Base-by-base conservation (phyloP, 129 eudicot species). In the Mikania micrantha region DNA sequence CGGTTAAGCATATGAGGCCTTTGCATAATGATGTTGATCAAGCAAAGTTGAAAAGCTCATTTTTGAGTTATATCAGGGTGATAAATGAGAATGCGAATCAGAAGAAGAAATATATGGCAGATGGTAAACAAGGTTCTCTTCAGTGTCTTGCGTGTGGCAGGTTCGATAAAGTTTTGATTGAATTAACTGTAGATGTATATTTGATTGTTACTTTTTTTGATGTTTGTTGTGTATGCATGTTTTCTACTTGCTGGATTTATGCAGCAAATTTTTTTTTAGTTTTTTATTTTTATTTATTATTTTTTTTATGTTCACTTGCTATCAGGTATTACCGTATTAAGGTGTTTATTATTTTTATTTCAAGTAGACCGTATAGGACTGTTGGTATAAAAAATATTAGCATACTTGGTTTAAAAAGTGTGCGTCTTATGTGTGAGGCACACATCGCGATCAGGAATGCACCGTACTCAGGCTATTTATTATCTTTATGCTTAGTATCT, bases 101-200 rank as follows among this genome's bases (percentile, higher is more conserved):
- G 78, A 89, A 69, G 60, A 86, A 66, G 79, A 83, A 68, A 44
- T 89, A 73, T 67, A 75, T 85, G 74, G 94, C 84, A 7, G 84
- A 85, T 78, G 96, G 96, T 71, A 89, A 83, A 66, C 87, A 86
- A 39, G 96, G 87, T 49, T 64, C 87, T 64, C 71, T 89, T 58
- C 76, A 72, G 60, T 89, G 96, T 66, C 82, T 89, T 44, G 90
- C 82, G 13, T 89, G 96, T 66, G 66, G 79, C 87, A 82, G 88
- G 94, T 87, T 75, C 80, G 85, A 49, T 66, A 25, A 22, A 52
- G 42, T 66, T 71, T 71, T 15, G 50, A 53, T 24, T 64, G 7
- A 3, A 12, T 20, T 39, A 12, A 31, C 36, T 34, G 6, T 48
- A 1, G 17, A 48, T 24, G 52, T 38, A 2, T 28, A 54, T 65